These are phyloP conservation scores for Collybia sordida DNA, from an alignment of 768 basidiomycete genomes.

Conservation along the genomic window DNA sequence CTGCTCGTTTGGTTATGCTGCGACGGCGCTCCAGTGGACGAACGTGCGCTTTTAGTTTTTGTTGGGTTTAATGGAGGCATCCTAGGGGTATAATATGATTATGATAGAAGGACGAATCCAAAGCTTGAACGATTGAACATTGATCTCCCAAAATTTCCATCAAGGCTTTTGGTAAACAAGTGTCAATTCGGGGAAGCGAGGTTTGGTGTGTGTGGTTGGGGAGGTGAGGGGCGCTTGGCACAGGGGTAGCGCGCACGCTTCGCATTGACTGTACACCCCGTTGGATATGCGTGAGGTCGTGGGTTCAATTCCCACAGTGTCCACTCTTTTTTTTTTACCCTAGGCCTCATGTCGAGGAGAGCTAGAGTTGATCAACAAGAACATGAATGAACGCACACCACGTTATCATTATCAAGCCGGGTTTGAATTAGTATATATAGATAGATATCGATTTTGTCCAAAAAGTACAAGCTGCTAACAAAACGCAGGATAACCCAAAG, in stretches of 20 bases:
- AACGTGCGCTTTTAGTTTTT: constrained; percentile 12
- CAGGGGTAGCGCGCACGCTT: constrained; percentile 65
- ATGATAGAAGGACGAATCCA: constrained; percentile 1
- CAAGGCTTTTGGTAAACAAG: not conserved
- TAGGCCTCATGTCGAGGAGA: too few relatives aligned
- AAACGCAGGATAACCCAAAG: too few relatives aligned
- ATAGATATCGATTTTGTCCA: not conserved
- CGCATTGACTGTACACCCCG: constrained; percentile 32
- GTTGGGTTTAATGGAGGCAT: constrained; percentile 3
- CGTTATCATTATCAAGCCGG: not conserved
- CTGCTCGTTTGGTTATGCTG: constrained; percentile 71
- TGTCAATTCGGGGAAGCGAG: not conserved
- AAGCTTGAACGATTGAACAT: not conserved
- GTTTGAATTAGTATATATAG: too few relatives aligned
- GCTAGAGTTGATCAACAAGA: too few relatives aligned
- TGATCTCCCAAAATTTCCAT: not conserved
- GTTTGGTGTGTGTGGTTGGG: too few relatives aligned
- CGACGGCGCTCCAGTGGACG: constrained; percentile 52
- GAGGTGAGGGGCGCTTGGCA: constrained; percentile 45
- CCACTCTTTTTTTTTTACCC: constrained; percentile 28
- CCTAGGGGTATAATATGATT: constrained; percentile 11
- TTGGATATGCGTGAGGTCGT: constrained; percentile 62
- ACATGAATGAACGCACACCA: too few relatives aligned
- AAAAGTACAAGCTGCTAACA: not conserved
- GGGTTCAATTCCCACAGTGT: constrained; percentile 58